phyloP scores from a whole-genome alignment of 108 stramenopile genomes.

The Fistulifera pelliculosa region DNA sequence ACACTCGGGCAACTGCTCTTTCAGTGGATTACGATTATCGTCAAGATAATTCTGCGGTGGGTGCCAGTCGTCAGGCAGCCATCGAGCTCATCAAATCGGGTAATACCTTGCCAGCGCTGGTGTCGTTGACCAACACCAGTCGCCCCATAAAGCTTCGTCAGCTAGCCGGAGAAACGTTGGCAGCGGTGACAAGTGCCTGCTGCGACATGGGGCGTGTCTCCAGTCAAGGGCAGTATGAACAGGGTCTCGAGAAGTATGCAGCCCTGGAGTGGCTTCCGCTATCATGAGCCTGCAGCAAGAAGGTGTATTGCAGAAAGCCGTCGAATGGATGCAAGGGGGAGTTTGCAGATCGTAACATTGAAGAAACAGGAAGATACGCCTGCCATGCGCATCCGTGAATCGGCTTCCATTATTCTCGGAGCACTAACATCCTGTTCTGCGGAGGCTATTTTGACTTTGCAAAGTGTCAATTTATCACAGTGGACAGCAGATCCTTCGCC shows the following conservation, averaged over 20 bases:
- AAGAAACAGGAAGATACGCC: constrained; percentile 37
- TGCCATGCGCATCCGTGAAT: constrained; percentile 46
- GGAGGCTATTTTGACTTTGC: constrained; percentile 50
- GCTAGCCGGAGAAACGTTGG: constrained; percentile 46
- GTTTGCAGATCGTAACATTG: constrained; percentile 40
- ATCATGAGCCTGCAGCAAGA: constrained; percentile 35
- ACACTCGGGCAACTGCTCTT: constrained; percentile 34
- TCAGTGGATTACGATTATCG: constrained; percentile 25
- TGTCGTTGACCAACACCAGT: constrained; percentile 30
- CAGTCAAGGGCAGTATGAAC: constrained; percentile 35
- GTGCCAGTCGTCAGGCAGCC: constrained; percentile 70
- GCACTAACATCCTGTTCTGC: constrained; percentile 54
- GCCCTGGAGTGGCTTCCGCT: constrained; percentile 32
- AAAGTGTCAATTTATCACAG: constrained; percentile 41
- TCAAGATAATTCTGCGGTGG: constrained; percentile 22
- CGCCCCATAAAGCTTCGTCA: constrained; percentile 41
- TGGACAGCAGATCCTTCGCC: constrained; percentile 40
- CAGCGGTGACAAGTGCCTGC: constrained; percentile 32
- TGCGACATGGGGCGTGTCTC: constrained; percentile 41
- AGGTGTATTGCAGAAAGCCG: constrained; percentile 23
- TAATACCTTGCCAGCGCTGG: constrained; percentile 37
- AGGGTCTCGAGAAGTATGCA: constrained; percentile 23
- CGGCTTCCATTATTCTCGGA: constrained; percentile 50
- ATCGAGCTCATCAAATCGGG: constrained; percentile 46
- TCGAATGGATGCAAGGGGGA: constrained; percentile 36